Percentiles rank a stretch among this genome's conserved stretches.
These are phyloP conservation scores for Floccularia luteovirens DNA, from an alignment of 768 basidiomycete species.

Conservation along the genomic window DNA sequence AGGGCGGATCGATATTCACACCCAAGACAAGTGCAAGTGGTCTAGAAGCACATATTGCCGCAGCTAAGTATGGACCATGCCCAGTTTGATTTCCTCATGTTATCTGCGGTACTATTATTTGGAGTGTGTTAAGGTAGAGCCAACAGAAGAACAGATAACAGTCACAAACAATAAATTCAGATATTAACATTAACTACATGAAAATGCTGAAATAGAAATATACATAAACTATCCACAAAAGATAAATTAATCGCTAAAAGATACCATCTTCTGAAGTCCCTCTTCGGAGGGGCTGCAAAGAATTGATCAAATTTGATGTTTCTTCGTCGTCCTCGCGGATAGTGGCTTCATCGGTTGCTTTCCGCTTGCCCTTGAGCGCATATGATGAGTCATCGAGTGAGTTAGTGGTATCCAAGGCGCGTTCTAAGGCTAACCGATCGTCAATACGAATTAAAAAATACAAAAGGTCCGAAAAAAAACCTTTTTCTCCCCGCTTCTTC, in stretches of 20 bases:
- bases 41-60: conserved; percentile 31
- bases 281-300: conserved; percentile 13
- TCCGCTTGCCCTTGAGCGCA: conserved; percentile 20
- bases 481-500: conserved; percentile 87
- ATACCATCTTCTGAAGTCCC: conserved; percentile 17
- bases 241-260: conserved; percentile 11
- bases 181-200: background rate
- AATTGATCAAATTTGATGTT: no score
- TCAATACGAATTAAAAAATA: conserved; percentile 4
- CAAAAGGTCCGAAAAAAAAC: conserved; percentile 12
- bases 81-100: background rate
- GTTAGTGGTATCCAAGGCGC: conserved; percentile 22
- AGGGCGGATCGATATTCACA: conserved; percentile 36
- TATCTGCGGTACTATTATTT: no score
- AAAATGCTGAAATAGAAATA: background rate
- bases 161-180: no score
- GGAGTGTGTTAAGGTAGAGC: no score
- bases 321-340: conserved; percentile 25
- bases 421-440: conserved; percentile 19
- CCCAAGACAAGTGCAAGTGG: conserved; percentile 36
- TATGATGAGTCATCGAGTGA: conserved; percentile 17
- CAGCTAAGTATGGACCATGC: conserved; percentile 36
- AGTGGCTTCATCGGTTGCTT: conserved; percentile 21
- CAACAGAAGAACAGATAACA: no score
- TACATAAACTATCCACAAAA: background rate